Evolutionary conservation across 2,329 filamentous ascomycete genomes (phyloP), one percentile per base, ranked within the genome.

Genomic region (Xylariales sp.): DNA sequence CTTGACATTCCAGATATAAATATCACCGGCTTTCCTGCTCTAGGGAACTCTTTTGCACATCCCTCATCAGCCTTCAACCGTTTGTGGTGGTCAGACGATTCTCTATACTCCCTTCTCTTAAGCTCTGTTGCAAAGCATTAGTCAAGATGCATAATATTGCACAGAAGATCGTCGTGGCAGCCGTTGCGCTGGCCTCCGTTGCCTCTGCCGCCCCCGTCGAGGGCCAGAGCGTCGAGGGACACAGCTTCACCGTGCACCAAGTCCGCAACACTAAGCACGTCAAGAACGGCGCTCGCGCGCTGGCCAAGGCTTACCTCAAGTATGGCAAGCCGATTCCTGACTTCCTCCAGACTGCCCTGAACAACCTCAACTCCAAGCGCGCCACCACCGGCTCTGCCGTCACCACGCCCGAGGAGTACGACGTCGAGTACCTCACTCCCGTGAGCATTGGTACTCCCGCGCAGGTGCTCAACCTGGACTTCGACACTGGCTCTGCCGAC

Each of bases 231-330:
- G 25, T 33, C 16, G 44, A 47, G 33, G n/a, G n/a, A n/a, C n/a
- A n/a, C n/a, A 50, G 38, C 37, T 55, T 55, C 43, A 57, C 56
- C 4, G 46, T 67, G 19, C 47, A 54, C 21, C 63, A 66, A 45
- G 55, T 64, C 29, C 55, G 50, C 43, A 67, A 66, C 47, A 41
- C 54, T 17, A 50, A 56, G 32, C 64, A 56, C 39, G 52, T 54
- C 29, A 54, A 48, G 39, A 55, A 51, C 37, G 63, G 63, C 6
- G 55, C 56, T 6, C 41, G 55, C 4, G 57, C 59, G 1, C 51
- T 66, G 14, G 61, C 59, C 49, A 58, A 55, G 36, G 53, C 54
- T 23, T 66, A 66, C 50, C 40, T 36, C 44, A 67, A 68, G 52
- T 66, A 58, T 30, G 54, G 58, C 32, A 50, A 48, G 8, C 41